Conservation (phyloP, 1,284 basidiomycete genomes). For the Entoloma clypeatum region DNA sequence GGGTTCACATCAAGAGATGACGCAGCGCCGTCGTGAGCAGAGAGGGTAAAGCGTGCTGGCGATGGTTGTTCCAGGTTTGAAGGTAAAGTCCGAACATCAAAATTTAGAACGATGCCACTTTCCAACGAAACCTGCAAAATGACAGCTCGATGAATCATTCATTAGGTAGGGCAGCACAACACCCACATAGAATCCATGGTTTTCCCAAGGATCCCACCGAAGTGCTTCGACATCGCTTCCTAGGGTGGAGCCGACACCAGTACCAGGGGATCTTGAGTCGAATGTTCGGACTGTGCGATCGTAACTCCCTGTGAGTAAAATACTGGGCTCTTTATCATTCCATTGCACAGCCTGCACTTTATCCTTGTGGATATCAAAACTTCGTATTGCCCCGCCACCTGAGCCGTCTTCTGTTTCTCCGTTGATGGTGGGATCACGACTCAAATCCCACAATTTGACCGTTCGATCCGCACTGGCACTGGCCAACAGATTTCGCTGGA, state of each 20-base stretch:
- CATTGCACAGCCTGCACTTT: slow-evolving; percentile 98
- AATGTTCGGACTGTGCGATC: slow-evolving; percentile 93
- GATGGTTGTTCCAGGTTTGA: slow-evolving; percentile 58
- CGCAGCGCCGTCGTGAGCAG: slow-evolving; percentile 94
- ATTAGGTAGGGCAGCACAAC: not conserved
- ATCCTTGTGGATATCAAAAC: slow-evolving; percentile 88
- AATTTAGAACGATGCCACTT: slow-evolving; percentile 89
- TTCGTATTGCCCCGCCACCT: slow-evolving; percentile 69
- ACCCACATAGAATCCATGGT: slow-evolving; percentile 82
- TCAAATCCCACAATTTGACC: slow-evolving; percentile 97
- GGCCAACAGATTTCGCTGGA: slow-evolving; percentile 86
- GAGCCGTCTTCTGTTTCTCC: slow-evolving; percentile 39
- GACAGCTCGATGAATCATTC: too few relatives aligned
- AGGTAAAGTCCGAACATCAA: slow-evolving; percentile 83
- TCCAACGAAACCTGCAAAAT: slow-evolving; percentile 80
- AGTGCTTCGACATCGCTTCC: slow-evolving; percentile 92
- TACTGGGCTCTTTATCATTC: slow-evolving; percentile 85
- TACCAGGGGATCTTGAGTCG: slow-evolving; percentile 82
- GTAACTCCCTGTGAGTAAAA: slow-evolving; percentile 89
- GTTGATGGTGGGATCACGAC: slow-evolving; percentile 55
- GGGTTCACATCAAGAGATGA: slow-evolving; percentile 91
- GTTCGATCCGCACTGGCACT: slow-evolving; percentile 93
- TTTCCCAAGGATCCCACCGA: slow-evolving; percentile 95
- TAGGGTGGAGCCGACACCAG: slow-evolving; percentile 75
- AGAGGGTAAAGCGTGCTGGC: slow-evolving; percentile 81